phyloP scores from a whole-genome alignment of 345 rosid genomes.

The Rhizophora apiculata region DNA sequence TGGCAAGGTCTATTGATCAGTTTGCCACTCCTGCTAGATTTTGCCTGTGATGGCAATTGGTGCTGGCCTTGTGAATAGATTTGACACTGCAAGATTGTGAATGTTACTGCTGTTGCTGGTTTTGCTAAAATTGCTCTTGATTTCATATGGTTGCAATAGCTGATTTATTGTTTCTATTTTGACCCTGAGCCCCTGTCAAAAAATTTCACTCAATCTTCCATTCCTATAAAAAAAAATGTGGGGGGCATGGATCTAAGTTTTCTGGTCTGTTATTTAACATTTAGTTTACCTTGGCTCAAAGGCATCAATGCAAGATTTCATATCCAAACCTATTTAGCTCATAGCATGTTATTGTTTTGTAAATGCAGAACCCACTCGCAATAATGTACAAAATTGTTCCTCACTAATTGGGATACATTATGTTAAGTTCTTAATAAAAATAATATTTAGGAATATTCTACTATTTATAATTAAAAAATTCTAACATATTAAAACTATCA shows the following conservation, averaged over 20 bases:
- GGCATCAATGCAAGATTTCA: too few species aligned
- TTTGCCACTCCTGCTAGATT: slow-evolving; percentile 1
- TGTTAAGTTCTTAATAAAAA: too few species aligned
- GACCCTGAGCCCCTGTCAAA: background rate
- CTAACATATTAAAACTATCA: too few species aligned
- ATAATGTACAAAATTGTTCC: too few species aligned
- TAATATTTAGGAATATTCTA: too few species aligned
- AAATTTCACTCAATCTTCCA: background rate
- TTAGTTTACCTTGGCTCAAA: slow-evolving; percentile 11
- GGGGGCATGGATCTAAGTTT: background rate
- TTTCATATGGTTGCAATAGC: slow-evolving; percentile 8
- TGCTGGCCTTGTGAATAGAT: slow-evolving; percentile 24
- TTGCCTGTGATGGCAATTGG: slow-evolving; percentile 3
- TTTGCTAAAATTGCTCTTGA: slow-evolving; percentile 1
- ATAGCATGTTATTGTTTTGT: too few species aligned
- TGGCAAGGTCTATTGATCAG: slow-evolving; percentile 1
- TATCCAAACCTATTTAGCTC: too few species aligned
- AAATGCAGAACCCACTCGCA: too few species aligned
- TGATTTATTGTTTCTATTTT: background rate
- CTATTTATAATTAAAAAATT: too few species aligned
- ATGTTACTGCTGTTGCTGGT: slow-evolving; percentile 9
- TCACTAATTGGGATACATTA: too few species aligned
- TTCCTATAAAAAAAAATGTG: background rate
- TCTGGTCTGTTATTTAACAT: slow-evolving; percentile 5
- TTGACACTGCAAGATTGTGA: slow-evolving; percentile 16